phyloP scores from a whole-genome alignment of 441 rosid species.

The Adansonia madagascariensis region DNA sequence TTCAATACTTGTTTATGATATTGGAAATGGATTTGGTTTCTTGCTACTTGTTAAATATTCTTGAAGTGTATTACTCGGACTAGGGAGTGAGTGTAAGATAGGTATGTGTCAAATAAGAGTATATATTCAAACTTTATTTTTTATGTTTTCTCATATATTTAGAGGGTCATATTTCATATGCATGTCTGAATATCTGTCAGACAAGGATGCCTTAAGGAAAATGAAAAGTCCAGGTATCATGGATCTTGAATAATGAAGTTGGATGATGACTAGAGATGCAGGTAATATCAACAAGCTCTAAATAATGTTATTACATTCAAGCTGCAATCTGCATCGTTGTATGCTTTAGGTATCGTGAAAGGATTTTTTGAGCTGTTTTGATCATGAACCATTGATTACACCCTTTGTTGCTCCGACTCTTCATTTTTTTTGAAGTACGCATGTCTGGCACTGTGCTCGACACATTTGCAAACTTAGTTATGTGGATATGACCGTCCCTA shows the following conservation, averaged over 20 bases:
- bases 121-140: too few species aligned
- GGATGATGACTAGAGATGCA: background rate
- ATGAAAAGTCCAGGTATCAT: background rate
- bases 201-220: background rate
- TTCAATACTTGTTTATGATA: background rate
- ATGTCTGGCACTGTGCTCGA: too few species aligned
- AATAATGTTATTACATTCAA: background rate
- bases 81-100: background rate
- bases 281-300: background rate
- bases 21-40: background rate
- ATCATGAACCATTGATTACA: background rate
- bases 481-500: too few species aligned
- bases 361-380: background rate
- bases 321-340: background rate
- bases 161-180: background rate
- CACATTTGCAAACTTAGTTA: too few species aligned
- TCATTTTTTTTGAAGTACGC: too few species aligned
- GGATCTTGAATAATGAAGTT: background rate
- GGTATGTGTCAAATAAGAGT: background rate
- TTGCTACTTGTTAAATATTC: background rate
- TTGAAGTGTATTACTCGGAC: too few species aligned
- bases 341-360: background rate
- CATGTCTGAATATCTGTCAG: background rate
- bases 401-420: background rate
- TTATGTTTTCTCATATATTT: background rate